phyloP scores from a whole-genome alignment of 345 rosid genomes.

The Heritiera fomes region DNA sequence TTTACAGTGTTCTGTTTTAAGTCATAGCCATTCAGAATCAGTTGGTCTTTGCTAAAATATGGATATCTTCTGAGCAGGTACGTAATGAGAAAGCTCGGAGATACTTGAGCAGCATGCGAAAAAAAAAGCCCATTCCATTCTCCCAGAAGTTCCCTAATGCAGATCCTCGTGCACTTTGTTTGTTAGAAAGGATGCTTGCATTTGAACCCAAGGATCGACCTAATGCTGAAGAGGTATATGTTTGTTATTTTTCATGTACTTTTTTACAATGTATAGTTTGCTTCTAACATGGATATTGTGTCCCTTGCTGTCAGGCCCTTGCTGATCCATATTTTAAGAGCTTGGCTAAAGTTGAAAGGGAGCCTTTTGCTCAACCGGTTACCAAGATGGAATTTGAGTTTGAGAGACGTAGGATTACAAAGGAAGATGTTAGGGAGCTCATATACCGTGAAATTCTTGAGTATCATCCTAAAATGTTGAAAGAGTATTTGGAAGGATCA shows the following conservation, averaged over 20 bases:
- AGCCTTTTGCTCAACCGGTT: slow-evolving; percentile 94
- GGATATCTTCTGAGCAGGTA: slow-evolving; percentile 50
- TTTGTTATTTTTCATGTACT: neutral
- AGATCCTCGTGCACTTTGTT: slow-evolving; percentile 89
- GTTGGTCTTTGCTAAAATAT: slow-evolving; percentile 22
- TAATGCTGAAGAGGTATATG: slow-evolving; percentile 78
- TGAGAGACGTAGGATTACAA: slow-evolving; percentile 91
- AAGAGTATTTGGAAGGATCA: slow-evolving; percentile 82
- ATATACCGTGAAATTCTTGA: slow-evolving; percentile 90
- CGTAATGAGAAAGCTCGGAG: slow-evolving; percentile 97
- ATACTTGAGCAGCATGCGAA: slow-evolving; percentile 94
- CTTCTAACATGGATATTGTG: slow-evolving; percentile 21
- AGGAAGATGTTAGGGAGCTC: slow-evolving; percentile 93
- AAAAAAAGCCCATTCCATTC: slow-evolving; percentile 77
- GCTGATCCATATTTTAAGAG: slow-evolving; percentile 94
- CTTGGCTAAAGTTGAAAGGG: slow-evolving; percentile 92
- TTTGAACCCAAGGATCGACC: slow-evolving; percentile 95
- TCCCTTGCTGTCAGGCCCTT: slow-evolving; percentile 64
- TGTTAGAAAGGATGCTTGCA: slow-evolving; percentile 87
- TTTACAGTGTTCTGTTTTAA: neutral
- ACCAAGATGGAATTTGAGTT: slow-evolving; percentile 96
- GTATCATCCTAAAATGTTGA: slow-evolving; percentile 95
- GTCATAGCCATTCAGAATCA: neutral
- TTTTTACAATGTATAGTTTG: slow-evolving; percentile 14
- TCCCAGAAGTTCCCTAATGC: slow-evolving; percentile 89